These are phyloP conservation scores for Blakeslea trispora DNA, from an alignment of 371 early-diverging fungal species.

Conservation along the genomic window DNA sequence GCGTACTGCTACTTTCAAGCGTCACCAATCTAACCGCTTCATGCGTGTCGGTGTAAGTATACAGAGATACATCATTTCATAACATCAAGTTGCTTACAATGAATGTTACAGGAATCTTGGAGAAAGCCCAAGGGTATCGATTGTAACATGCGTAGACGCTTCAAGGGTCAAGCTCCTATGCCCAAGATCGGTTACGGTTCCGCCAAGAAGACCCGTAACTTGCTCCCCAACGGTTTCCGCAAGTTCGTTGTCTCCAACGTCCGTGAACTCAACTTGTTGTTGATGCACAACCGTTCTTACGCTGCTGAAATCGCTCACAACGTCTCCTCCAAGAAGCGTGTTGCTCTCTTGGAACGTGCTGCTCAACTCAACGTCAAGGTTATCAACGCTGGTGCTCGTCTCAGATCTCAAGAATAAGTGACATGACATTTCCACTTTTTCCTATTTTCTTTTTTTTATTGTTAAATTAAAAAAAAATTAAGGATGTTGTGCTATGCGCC, in stretches of 20 bases:
- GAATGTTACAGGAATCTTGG: slow-evolving; percentile 87
- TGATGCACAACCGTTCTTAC: slow-evolving; percentile 99
- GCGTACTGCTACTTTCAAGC: slow-evolving; percentile 97
- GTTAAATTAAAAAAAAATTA: not conserved
- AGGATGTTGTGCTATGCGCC: not conserved
- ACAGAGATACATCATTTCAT: not conserved
- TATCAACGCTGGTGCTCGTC: slow-evolving; percentile 95
- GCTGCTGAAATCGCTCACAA: slow-evolving; percentile 99
- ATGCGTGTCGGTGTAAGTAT: slow-evolving; percentile 85
- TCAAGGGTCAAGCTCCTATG: slow-evolving; percentile 92
- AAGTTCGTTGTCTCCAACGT: slow-evolving; percentile 96
- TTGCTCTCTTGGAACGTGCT: slow-evolving; percentile 97
- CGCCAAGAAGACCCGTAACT: slow-evolving; percentile 94
- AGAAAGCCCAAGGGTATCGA: slow-evolving; percentile 99
- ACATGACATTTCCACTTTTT: slow-evolving; percentile 1
- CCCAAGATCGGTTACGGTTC: slow-evolving; percentile 99
- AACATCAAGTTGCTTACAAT: not conserved
- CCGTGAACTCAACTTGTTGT: slow-evolving; percentile 94
- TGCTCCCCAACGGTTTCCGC: slow-evolving; percentile 98
- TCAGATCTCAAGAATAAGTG: slow-evolving; percentile 87
- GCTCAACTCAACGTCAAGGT: slow-evolving; percentile 97
- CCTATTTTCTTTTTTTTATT: slow-evolving; percentile 1
- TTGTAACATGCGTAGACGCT: slow-evolving; percentile 96
- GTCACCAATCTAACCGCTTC: slow-evolving; percentile 99
- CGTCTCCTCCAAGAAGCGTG: slow-evolving; percentile 97